Evolutionary conservation across 768 basidiomycete genomes (phyloP).

Genomic region (Hericium alpestre): DNA sequence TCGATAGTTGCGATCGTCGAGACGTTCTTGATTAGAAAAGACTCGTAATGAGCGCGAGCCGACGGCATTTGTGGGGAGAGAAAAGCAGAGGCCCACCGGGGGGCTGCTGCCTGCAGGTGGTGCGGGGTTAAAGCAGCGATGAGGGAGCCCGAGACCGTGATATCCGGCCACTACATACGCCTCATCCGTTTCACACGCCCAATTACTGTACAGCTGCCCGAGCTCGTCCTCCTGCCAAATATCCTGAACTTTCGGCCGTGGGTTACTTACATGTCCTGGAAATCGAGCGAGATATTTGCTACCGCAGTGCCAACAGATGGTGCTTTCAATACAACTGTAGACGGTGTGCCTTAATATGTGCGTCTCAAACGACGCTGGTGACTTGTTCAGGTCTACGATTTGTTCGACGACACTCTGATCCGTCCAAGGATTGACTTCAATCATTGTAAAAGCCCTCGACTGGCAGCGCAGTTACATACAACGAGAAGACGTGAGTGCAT

Average conservation of each 20-base stretch:
- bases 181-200: neutral
- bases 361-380: too few relatives aligned
- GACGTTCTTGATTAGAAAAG: constrained; percentile 75
- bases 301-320: neutral
- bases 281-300: too few relatives aligned
- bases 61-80: constrained; percentile 40
- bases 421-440: too few relatives aligned
- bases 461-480: too few relatives aligned
- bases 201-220: neutral
- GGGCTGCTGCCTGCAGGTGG: neutral
- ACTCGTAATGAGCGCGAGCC: constrained; percentile 64
- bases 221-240: too few relatives aligned
- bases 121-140: neutral
- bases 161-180: neutral
- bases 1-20: constrained; percentile 82
- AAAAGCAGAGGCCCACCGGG: neutral
- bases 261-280: too few relatives aligned
- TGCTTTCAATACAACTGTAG: neutral
- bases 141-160: neutral
- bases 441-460: too few relatives aligned
- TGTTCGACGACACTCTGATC: too few relatives aligned
- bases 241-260: too few relatives aligned
- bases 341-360: neutral
- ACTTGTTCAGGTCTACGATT: too few relatives aligned
- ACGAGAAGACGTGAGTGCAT: neutral